Evolutionary conservation across 2,329 filamentous ascomycete genomes (phyloP).

Genomic region (Sclerotinia minor): DNA sequence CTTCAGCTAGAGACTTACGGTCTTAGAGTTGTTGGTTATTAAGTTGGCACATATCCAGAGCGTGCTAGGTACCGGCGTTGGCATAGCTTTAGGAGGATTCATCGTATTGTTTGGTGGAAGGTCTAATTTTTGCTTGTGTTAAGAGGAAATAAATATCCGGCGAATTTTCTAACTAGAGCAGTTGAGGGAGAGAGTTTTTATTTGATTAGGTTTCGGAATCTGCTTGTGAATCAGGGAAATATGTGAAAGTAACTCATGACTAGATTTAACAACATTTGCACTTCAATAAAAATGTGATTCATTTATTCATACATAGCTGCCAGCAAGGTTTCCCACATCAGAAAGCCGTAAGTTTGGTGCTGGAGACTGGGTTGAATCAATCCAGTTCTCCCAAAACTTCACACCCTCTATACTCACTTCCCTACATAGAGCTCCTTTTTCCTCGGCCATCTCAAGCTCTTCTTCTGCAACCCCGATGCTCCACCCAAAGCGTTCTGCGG

Average conservation of each 20-base stretch:
- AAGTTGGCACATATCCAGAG: background rate
- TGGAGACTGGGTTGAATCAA: conserved; percentile 26
- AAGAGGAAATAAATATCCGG: background rate
- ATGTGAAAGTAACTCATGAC: background rate
- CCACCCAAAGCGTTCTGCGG: conserved; percentile 90
- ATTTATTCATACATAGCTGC: conserved; percentile 15
- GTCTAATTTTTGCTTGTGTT: background rate
- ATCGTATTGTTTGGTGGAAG: background rate
- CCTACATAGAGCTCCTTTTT: conserved; percentile 80
- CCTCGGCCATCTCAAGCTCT: conserved; percentile 96
- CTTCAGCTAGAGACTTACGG: background rate
- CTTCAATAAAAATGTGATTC: background rate
- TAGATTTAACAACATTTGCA: background rate
- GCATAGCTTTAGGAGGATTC: background rate
- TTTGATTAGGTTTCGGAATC: background rate
- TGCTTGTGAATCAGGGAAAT: background rate
- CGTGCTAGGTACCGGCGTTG: background rate
- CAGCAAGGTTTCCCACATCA: conserved; percentile 21
- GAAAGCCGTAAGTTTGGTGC: conserved; percentile 21
- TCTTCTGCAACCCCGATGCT: conserved; percentile 94
- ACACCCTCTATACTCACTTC: conserved; percentile 91
- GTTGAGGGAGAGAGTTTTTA: background rate
- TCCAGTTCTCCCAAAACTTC: conserved; percentile 84
- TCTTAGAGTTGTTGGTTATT: background rate
- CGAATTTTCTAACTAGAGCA: background rate